A percentile compares a stretch with the other conserved stretches of the same genome.
Evolutionary conservation across 768 basidiomycete species (phyloP).

Genomic region (Leccinum rimulosum): DNA sequence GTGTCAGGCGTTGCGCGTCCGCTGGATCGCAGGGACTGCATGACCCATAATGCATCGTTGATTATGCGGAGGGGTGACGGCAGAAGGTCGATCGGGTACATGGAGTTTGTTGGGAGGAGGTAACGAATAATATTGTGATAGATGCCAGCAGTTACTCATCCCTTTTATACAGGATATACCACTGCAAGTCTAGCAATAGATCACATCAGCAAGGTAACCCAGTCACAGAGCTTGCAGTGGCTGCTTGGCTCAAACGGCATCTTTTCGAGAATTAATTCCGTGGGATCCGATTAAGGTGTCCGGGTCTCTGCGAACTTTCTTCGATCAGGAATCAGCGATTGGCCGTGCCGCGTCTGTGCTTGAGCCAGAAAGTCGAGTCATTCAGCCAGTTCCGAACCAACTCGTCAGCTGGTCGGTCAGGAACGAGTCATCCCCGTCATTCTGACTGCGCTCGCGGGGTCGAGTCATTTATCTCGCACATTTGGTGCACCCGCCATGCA

Average conservation of each 20-base stretch:
- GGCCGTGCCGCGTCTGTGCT: conserved; percentile 25
- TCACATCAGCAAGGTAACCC: conserved; percentile 34
- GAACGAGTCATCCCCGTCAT: conserved; percentile 18
- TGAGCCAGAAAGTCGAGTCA: conserved; percentile 16
- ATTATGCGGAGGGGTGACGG: conserved; percentile 54
- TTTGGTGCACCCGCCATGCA: conserved; percentile 6
- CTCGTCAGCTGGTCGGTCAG: conserved; percentile 21
- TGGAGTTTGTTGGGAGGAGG: conserved; percentile 13
- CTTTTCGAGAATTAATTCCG: conserved; percentile 23
- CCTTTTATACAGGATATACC: conserved; percentile 33
- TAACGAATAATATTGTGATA: conserved; percentile 6
- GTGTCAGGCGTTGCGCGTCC: conserved; percentile 29
- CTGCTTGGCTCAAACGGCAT: conserved; percentile 32
- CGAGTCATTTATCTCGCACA: conserved; percentile 14
- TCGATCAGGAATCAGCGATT: conserved; percentile 22
- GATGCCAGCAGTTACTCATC: neutral
- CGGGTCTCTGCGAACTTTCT: conserved; percentile 1
- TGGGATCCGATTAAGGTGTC: conserved; percentile 21
- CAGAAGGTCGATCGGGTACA: conserved; percentile 39
- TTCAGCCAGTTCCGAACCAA: conserved; percentile 9
- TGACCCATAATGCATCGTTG: conserved; percentile 43
- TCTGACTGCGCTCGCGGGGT: conserved; percentile 11
- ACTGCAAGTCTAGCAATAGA: conserved; percentile 28
- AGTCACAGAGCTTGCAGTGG: conserved; percentile 33
- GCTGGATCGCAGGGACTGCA: conserved; percentile 42